These are phyloP conservation scores for Agrocybe praecox DNA, from an alignment of 768 basidiomycete species.

Conservation along the genomic window DNA sequence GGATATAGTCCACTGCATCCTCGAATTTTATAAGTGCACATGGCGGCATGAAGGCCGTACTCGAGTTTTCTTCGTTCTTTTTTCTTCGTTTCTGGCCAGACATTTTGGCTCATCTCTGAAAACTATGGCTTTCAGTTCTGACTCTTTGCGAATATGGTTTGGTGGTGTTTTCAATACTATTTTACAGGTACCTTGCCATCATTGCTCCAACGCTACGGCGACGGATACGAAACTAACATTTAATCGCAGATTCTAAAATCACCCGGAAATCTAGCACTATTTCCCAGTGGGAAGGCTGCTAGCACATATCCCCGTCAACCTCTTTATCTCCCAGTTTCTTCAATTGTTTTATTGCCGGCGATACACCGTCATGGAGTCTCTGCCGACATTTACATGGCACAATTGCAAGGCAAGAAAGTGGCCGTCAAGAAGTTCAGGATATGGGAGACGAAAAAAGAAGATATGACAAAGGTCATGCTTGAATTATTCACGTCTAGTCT, in stretches of 20 bases:
- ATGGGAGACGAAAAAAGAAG: background rate
- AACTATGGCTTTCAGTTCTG: background rate
- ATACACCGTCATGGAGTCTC: constrained; percentile 3
- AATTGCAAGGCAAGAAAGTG: constrained; percentile 1
- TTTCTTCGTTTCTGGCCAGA: background rate
- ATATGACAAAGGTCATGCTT: constrained; percentile 2
- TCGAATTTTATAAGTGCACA: background rate
- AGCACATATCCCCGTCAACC: background rate
- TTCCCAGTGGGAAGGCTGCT: background rate
- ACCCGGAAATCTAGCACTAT: background rate
- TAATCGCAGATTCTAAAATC: background rate
- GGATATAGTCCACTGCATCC: background rate
- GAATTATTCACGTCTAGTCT: background rate
- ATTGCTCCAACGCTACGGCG: too few species aligned
- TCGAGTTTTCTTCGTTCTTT: background rate
- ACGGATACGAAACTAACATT: background rate
- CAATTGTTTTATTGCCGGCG: background rate
- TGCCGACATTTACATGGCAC: constrained; percentile 7
- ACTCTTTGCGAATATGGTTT: background rate
- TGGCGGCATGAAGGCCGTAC: background rate
- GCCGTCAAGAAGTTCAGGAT: constrained; percentile 14
- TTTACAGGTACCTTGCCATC: background rate
- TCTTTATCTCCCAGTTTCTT: background rate
- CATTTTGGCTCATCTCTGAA: background rate
- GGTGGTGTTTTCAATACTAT: background rate